Conservation (phyloP, 129 eudicot species). For the Ambrosia trifida region DNA sequence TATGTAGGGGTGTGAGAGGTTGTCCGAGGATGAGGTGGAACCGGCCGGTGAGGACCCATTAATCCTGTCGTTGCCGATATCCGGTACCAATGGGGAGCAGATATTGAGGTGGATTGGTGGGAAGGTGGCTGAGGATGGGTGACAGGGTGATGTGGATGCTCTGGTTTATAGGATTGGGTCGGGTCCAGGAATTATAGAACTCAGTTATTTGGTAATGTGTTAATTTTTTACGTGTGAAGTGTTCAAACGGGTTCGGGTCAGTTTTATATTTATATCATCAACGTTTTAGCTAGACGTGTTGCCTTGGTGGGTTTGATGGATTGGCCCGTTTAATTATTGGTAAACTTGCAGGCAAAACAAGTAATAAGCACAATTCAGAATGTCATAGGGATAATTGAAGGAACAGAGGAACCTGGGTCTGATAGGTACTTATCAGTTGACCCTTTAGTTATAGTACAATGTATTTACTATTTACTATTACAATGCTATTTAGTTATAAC, state of each 20-base stretch:
- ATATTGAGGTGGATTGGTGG: slow-evolving; percentile 70
- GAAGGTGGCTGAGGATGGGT: slow-evolving; percentile 55
- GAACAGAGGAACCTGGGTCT: slow-evolving; percentile 1
- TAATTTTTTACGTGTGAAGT: no score
- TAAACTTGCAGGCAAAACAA: slow-evolving; percentile 56
- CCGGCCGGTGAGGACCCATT: slow-evolving; percentile 67
- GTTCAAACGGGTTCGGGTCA: no score
- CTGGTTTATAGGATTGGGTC: slow-evolving; percentile 80
- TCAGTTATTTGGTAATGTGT: slow-evolving; percentile 52
- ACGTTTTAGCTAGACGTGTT: no score
- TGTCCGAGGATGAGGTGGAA: slow-evolving; percentile 61
- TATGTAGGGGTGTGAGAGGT: slow-evolving; percentile 60
- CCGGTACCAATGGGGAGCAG: slow-evolving; percentile 72
- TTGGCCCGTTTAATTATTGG: no score
- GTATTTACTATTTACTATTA: no score
- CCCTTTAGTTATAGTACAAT: no score
- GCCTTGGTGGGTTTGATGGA: no score
- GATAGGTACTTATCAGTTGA: no score
- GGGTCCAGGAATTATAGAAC: slow-evolving; percentile 69
- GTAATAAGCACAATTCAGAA: slow-evolving; percentile 71
- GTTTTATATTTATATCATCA: no score
- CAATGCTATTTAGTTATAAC: no score
- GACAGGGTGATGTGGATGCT: slow-evolving; percentile 81
- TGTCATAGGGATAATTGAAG: slow-evolving; percentile 31
- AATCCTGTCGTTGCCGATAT: slow-evolving; percentile 78